Evolutionary conservation across 116 monocot species (phyloP).

Genomic region (Iris pallida): DNA sequence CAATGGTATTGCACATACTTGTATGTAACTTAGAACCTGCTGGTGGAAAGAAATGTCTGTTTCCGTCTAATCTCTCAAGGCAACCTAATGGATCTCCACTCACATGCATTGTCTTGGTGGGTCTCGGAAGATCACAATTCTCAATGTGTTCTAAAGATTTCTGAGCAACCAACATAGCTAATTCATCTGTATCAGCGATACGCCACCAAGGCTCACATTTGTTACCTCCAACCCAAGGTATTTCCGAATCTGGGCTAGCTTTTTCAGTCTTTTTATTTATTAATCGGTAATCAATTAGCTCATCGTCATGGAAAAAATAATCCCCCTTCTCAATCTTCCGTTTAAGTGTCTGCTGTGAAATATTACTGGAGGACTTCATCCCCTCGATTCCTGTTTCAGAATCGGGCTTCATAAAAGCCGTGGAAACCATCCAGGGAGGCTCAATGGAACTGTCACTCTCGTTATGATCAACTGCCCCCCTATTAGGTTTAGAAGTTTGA

Average conservation of each 20-base stretch:
- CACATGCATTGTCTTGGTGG: conserved; percentile 25
- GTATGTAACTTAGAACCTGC: conserved; percentile 22
- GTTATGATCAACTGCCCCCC: not conserved
- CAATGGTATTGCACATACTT: conserved; percentile 12
- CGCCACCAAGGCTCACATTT: conserved; percentile 77
- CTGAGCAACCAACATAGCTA: conserved; percentile 70
- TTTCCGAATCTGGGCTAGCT: conserved; percentile 17
- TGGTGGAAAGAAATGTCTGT: conserved; percentile 20
- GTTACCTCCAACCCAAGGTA: conserved; percentile 22
- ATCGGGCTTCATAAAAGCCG: conserved; percentile 22
- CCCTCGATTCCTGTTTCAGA: conserved; percentile 24
- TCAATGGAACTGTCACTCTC: conserved; percentile 17
- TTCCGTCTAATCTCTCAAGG: conserved; percentile 27
- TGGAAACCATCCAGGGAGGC: conserved; percentile 23
- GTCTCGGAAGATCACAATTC: conserved; percentile 86
- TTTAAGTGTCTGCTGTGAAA: conserved; percentile 18
- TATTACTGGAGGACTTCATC: conserved; percentile 18
- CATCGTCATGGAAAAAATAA: conserved; percentile 18
- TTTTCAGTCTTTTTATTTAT: conserved; percentile 30
- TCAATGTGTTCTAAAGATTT: conserved; percentile 51
- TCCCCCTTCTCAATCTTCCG: conserved; percentile 18
- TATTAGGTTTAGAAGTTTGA: not conserved
- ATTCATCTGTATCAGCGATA: conserved; percentile 59
- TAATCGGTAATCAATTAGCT: conserved; percentile 39
- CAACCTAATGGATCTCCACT: conserved; percentile 25